Evolutionary conservation across 768 basidiomycete genomes (phyloP).

Genomic region (Lactifluus rugatus): DNA sequence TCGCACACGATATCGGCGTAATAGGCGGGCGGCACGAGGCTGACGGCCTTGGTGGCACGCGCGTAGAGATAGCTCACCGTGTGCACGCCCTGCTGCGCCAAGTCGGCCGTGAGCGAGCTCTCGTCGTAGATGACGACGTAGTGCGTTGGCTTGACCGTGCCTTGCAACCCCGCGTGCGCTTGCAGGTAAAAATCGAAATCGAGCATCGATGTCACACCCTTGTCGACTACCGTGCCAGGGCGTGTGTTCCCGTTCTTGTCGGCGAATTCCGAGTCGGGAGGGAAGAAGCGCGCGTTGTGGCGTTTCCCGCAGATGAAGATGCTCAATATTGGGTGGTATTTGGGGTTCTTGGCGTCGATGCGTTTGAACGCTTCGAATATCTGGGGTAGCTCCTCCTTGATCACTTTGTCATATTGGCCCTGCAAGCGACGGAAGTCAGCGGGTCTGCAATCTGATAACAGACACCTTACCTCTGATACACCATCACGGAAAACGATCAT

Average conservation of each 20-base stretch:
- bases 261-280: conserved; percentile 39
- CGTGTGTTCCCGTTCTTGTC: conserved; percentile 66
- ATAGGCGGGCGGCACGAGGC: conserved; percentile 69
- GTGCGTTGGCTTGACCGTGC: conserved; percentile 62
- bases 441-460: background rate
- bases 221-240: conserved; percentile 74
- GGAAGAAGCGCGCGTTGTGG: conserved; percentile 55
- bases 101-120: conserved; percentile 54
- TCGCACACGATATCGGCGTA: conserved; percentile 81
- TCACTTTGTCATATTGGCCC: conserved; percentile 64
- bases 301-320: conserved; percentile 75
- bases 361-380: conserved; percentile 53
- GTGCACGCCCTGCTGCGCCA: conserved; percentile 65
- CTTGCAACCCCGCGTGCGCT: conserved; percentile 67
- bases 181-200: conserved; percentile 33
- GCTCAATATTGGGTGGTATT: conserved; percentile 54
- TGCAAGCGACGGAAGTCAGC: conserved; percentile 22
- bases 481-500: conserved; percentile 73
- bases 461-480: conserved; percentile 56
- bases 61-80: conserved; percentile 66
- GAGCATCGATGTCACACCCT: conserved; percentile 51
- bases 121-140: conserved; percentile 79
- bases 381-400: conserved; percentile 50
- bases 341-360: conserved; percentile 33
- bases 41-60: conserved; percentile 76